Evolutionary conservation across 345 rosid genomes (phyloP), one percentile per base, ranked within the genome.

Genomic region (Populus ilicifolia): DNA sequence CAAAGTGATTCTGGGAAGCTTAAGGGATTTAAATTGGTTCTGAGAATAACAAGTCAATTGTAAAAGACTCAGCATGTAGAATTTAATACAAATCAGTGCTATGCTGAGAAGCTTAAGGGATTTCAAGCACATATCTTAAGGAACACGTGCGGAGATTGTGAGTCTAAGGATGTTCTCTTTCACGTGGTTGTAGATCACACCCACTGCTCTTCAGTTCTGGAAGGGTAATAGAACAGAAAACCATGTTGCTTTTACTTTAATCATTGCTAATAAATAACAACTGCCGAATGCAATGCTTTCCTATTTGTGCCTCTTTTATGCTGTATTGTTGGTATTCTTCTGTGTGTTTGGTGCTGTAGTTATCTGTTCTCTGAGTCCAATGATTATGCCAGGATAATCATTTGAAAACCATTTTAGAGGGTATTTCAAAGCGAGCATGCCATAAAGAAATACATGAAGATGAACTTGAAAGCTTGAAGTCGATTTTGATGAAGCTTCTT

Each of bases 401-500:
- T 83, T 77, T 93, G 84, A 72, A 78, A 75, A 75, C 73, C 76
- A 84, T 93, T 85, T 81, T 94, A 78, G 90, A 89, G 82, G 87
- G 86, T 56, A 77, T 90, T 71, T 87, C 85, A 78, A 80, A 79
- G 74, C 83, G 86, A 78, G 86, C 85, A 71, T 73, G 75, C 38
- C 75, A 79, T 74, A 84, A 86, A 79, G 93, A 84, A 79, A 84
- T 90, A 41, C 80, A 78, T 74, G 97, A 91, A 77, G 89, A 90
- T 84, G 98, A 90, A 80, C 87, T 89, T 67, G 86, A 75, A 74
- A 84, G 85, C 82, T 80, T 94, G 92, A 92, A 93, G 84, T 91
- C 97, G 75, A 87, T 93, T 70, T 84, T 94, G 78, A 77, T 84
- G 88, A 93, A 91, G 87, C 81, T 94, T 78, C 91, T 94, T 69